These are phyloP conservation scores for Phytophthora megakarya DNA, from an alignment of 352 stramenopile species.

Conservation along the genomic window DNA sequence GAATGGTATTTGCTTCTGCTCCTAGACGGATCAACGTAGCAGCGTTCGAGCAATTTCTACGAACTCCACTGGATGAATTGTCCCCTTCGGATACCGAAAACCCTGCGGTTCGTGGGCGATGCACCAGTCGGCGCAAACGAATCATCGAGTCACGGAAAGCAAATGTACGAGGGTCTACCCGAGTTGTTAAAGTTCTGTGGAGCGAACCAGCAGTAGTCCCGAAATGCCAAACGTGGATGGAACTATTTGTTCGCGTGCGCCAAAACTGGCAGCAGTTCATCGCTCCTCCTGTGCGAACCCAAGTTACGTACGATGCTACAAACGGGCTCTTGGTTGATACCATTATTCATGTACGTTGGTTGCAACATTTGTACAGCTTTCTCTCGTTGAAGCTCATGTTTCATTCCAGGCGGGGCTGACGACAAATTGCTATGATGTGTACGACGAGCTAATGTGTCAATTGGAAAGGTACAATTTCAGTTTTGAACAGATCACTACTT, in stretches of 20 bases:
- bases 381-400: background rate
- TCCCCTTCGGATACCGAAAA: too few relatives aligned
- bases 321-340: constrained; percentile 59
- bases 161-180: constrained; percentile 46
- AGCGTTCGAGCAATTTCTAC: constrained; percentile 61
- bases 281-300: constrained; percentile 48
- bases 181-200: constrained; percentile 92
- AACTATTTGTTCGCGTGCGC: constrained; percentile 26
- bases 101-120: constrained; percentile 5
- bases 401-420: constrained; percentile 40
- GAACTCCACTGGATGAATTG: constrained; percentile 19
- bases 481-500: background rate
- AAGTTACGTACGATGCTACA: constrained; percentile 65
- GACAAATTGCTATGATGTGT: constrained; percentile 37
- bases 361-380: background rate
- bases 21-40: constrained; percentile 56
- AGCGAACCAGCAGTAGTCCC: constrained; percentile 53
- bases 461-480: constrained; percentile 41
- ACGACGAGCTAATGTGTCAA: constrained; percentile 47
- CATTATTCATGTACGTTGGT: constrained; percentile 55
- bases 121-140: constrained; percentile 13
- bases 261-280: constrained; percentile 47
- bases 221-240: constrained; percentile 38
- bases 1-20: constrained; percentile 42
- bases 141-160: constrained; percentile 81